Evolutionary conservation across 495 filamentous ascomycete genomes (phyloP).

Genomic region (Penicillium salamii): DNA sequence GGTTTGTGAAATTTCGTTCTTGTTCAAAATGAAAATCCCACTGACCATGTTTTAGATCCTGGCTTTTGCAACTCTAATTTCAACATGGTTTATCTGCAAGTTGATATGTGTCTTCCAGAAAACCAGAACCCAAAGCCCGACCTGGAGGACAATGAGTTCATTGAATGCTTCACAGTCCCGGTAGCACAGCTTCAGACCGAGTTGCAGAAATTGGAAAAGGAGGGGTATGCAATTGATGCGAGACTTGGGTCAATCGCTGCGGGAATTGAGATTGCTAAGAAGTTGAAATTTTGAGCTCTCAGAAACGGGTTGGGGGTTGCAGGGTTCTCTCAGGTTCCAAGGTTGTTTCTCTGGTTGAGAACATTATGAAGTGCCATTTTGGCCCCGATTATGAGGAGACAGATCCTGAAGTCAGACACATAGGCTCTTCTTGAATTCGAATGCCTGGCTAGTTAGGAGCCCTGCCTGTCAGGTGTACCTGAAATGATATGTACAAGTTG

Average conservation of each 20-base stretch:
- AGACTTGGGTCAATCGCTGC: slow-evolving; percentile 81
- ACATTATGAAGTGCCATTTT: no score
- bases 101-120: slow-evolving; percentile 69
- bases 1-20: slow-evolving; percentile 46
- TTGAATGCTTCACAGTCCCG: slow-evolving; percentile 76
- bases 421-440: no score
- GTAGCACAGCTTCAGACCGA: slow-evolving; percentile 64
- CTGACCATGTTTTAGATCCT: slow-evolving; percentile 41
- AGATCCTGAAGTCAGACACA: no score
- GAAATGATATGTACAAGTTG: slow-evolving; percentile 2
- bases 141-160: slow-evolving; percentile 87
- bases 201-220: slow-evolving; percentile 63
- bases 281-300: slow-evolving; percentile 45
- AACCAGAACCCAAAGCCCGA: slow-evolving; percentile 70
- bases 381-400: no score
- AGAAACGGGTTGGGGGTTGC: no score
- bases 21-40: background rate
- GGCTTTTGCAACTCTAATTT: slow-evolving; percentile 91
- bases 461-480: background rate
- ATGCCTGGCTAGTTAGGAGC: no score
- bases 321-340: no score
- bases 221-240: slow-evolving; percentile 84
- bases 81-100: slow-evolving; percentile 74
- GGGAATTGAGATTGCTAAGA: slow-evolving; percentile 76
- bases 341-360: no score